These are phyloP conservation scores for thale cress (Arabidopsis thaliana) DNA, from an alignment of 345 rosid species.

Conservation along the genomic window DNA sequence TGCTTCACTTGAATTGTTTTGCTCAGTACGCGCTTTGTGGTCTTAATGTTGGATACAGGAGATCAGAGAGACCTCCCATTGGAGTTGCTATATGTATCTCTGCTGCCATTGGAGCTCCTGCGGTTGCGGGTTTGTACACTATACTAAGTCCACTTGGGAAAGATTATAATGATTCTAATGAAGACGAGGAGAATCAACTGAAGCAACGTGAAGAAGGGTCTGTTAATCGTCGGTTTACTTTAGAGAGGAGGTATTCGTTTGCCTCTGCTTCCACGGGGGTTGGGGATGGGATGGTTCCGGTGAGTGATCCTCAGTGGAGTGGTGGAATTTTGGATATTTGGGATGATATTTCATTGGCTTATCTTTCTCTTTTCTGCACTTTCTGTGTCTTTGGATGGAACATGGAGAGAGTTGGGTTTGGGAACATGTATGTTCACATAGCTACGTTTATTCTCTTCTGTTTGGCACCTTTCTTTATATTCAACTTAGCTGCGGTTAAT, in stretches of 20 bases:
- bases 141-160: conserved; percentile 85
- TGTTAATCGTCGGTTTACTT: conserved; percentile 42
- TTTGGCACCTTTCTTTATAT: conserved; percentile 92
- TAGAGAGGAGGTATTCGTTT: conserved; percentile 77
- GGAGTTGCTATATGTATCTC: conserved; percentile 88
- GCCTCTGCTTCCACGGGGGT: conserved; percentile 48
- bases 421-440: conserved; percentile 95
- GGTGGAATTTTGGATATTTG: conserved; percentile 88
- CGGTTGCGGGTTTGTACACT: conserved; percentile 77
- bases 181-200: conserved; percentile 74
- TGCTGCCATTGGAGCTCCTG: conserved; percentile 89
- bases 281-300: conserved; percentile 46
- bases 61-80: conserved; percentile 82
- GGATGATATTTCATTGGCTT: conserved; percentile 86
- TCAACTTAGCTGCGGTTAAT: conserved; percentile 85
- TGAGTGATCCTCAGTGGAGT: conserved; percentile 73
- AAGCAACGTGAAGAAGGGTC: conserved; percentile 41
- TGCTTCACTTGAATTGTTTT: conserved; percentile 89
- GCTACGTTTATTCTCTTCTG: conserved; percentile 88
- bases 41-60: conserved; percentile 75
- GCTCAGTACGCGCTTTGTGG: conserved; percentile 97
- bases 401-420: conserved; percentile 95
- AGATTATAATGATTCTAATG: conserved; percentile 63
- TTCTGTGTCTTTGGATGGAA: conserved; percentile 98
- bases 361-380: conserved; percentile 78